Base-by-base conservation (phyloP, 345 rosid genomes). In the Trapa bicornis region DNA sequence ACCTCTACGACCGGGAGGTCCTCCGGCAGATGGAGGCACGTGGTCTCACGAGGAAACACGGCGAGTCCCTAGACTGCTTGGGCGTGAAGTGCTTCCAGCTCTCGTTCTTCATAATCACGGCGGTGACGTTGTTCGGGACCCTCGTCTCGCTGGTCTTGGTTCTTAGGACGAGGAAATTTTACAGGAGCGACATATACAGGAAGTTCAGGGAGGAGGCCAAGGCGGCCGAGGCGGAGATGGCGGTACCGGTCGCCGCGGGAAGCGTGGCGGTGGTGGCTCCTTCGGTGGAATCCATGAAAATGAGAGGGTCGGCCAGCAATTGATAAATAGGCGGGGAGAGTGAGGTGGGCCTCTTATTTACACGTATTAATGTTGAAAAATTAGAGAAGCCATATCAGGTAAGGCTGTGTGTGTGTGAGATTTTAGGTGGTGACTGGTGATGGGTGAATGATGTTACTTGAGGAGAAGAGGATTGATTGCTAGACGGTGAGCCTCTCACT, bases 121-220 rank as follows among this genome's bases (percentile, higher is more conserved):
- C 75, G 0, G 86, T 61, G 0, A 85, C 90, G 0, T 33, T 87
- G 52, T 79, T 85, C 8, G 93, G 93, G 10, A 56, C 77, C 1
- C 15, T 81, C n/a, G 78, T 82, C 6, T 82, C 91, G 5, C 47
- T 88, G 0, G 35, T 88, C 71, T 69, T 88, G 77, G 94, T 79
- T 35, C 0, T 68, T 7, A 80, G 94, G 79, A 88, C 94, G 2
- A 79, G 78, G 64, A 79, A 82, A n/a, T 86, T 88, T 75, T 84
- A 85, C 37, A 74, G 70, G 79, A 73, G 86, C 66, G 94, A 88
- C 67, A 78, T 88, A 14, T 88, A 88, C 66, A 82, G 79, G 73
- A 88, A 80, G 73, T 84, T 82, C 61, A 67, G 86, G 65, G 84
- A 85, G 64, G 79, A 72, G n/a, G 84, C 76, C 6, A 64, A 69